A percentile compares a stretch with the other conserved stretches of the same genome.
phyloP scores from a whole-genome alignment of 1,284 basidiomycete genomes.

The Bjerkandera adusta region DNA sequence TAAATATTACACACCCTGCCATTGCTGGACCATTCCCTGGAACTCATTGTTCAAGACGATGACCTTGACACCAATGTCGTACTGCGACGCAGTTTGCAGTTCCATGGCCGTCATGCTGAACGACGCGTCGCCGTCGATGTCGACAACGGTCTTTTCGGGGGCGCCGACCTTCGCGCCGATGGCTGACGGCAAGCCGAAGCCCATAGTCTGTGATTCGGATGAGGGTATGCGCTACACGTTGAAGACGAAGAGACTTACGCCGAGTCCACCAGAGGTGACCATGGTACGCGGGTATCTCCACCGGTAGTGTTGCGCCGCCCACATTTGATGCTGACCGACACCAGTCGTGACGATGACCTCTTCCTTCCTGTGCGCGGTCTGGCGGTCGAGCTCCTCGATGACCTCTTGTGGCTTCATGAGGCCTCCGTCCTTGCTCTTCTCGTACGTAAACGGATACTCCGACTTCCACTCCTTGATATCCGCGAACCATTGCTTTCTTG shows the following conservation, averaged over 20 bases:
- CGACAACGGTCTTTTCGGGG: slow-evolving; percentile 91
- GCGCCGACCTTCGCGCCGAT: slow-evolving; percentile 97
- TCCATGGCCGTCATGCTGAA: slow-evolving; percentile 99
- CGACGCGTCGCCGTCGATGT: slow-evolving; percentile 97
- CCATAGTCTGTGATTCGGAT: slow-evolving; percentile 75
- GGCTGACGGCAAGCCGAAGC: slow-evolving; percentile 92
- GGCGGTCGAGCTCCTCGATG: slow-evolving; percentile 85
- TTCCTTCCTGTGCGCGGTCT: slow-evolving; percentile 74
- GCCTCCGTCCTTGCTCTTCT: slow-evolving; percentile 58
- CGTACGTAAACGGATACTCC: slow-evolving; percentile 89
- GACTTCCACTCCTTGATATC: slow-evolving; percentile 87
- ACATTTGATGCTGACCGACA: slow-evolving; percentile 99
- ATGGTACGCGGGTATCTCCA: slow-evolving; percentile 88
- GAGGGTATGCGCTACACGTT: slow-evolving; percentile 15
- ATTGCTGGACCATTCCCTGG: slow-evolving; percentile 98
- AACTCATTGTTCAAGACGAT: slow-evolving; percentile 91
- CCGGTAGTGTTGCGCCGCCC: slow-evolving; percentile 94
- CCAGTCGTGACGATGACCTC: slow-evolving; percentile 90
- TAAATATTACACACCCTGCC: slow-evolving; percentile 73
- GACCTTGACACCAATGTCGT: slow-evolving; percentile 92
- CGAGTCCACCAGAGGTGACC: slow-evolving; percentile 96
- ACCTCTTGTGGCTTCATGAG: slow-evolving; percentile 97
- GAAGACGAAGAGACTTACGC: slow-evolving; percentile 50
- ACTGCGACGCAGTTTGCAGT: slow-evolving; percentile 90
- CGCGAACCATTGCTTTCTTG: slow-evolving; percentile 79